Evolutionary conservation across 1,284 basidiomycete genomes (phyloP).

Genomic region (Mycena sp.): DNA sequence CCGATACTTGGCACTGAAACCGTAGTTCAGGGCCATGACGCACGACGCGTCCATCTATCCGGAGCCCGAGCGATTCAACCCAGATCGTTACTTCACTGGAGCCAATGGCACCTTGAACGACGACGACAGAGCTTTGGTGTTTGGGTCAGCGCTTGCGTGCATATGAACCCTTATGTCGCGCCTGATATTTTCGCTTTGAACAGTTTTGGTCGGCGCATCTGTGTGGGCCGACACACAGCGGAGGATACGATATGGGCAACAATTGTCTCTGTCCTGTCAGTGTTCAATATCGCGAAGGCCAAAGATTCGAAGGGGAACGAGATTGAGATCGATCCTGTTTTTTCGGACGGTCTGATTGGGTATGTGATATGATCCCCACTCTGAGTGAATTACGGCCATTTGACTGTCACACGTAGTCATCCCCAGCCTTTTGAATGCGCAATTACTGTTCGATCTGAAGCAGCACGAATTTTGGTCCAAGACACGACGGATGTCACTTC

Average conservation of each 20-base stretch:
- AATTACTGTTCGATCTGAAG: conserved; percentile 8
- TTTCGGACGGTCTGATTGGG: conserved; percentile 28
- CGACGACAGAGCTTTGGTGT: conserved; percentile 33
- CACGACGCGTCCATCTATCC: conserved; percentile 38
- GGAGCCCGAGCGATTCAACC: conserved; percentile 43
- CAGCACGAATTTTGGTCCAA: neutral
- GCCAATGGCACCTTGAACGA: conserved; percentile 33
- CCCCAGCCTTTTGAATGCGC: conserved; percentile 14
- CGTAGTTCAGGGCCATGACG: conserved; percentile 38
- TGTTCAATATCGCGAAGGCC: conserved; percentile 36
- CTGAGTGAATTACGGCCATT: neutral
- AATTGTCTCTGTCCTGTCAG: conserved; percentile 35
- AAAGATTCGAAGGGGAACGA: conserved; percentile 37
- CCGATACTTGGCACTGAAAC: neutral
- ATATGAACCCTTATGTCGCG: neutral
- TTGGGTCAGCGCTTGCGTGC: conserved; percentile 34
- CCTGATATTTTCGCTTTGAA: neutral
- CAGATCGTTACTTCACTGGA: conserved; percentile 42
- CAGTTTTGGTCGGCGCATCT: conserved; percentile 33
- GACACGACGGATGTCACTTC: no score
- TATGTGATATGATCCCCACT: neutral
- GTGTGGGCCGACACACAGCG: conserved; percentile 33
- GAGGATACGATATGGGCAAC: conserved; percentile 36
- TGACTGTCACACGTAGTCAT: conserved; percentile 7
- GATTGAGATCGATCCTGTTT: conserved; percentile 33